A percentile compares a stretch with the other conserved stretches of the same genome.
phyloP scores from a whole-genome alignment of 2,329 filamentous ascomycete species.

The Epicoccum nigrum region DNA sequence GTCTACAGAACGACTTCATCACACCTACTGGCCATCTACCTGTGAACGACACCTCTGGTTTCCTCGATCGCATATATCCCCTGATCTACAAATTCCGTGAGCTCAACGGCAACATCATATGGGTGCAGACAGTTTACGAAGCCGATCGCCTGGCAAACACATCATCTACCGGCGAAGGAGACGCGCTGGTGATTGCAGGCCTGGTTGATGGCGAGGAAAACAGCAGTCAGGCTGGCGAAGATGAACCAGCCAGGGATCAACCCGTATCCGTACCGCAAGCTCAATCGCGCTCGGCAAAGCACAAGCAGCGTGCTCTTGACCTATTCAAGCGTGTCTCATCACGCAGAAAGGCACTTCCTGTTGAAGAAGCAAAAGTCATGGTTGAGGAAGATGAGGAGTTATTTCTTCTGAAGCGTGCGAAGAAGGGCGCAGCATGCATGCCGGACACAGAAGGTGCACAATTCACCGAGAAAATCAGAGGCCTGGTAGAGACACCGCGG shows the following conservation, averaged over 20 bases:
- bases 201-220: slow-evolving; percentile 43
- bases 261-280: slow-evolving; percentile 29
- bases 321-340: slow-evolving; percentile 47
- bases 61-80: slow-evolving; percentile 69
- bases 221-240: slow-evolving; percentile 44
- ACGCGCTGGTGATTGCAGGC: slow-evolving; percentile 52
- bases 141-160: slow-evolving; percentile 64
- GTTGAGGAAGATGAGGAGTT: slow-evolving; percentile 54
- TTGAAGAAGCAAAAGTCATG: slow-evolving; percentile 33
- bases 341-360: slow-evolving; percentile 35
- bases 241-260: slow-evolving; percentile 37
- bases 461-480: slow-evolving; percentile 57
- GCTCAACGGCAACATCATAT: slow-evolving; percentile 73
- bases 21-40: slow-evolving; percentile 70
- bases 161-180: slow-evolving; percentile 53
- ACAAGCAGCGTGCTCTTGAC: slow-evolving; percentile 45
- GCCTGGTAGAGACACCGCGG: slow-evolving; percentile 55
- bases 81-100: slow-evolving; percentile 76
- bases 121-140: slow-evolving; percentile 79
- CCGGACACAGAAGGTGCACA: slow-evolving; percentile 55
- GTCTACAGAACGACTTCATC: slow-evolving; percentile 91
- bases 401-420: slow-evolving; percentile 50
- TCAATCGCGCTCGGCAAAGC: slow-evolving; percentile 43
- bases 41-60: slow-evolving; percentile 67
- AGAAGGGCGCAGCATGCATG: slow-evolving; percentile 50